Conservation (phyloP, 2,329 filamentous ascomycete genomes). For the Ilyonectria sp. region DNA sequence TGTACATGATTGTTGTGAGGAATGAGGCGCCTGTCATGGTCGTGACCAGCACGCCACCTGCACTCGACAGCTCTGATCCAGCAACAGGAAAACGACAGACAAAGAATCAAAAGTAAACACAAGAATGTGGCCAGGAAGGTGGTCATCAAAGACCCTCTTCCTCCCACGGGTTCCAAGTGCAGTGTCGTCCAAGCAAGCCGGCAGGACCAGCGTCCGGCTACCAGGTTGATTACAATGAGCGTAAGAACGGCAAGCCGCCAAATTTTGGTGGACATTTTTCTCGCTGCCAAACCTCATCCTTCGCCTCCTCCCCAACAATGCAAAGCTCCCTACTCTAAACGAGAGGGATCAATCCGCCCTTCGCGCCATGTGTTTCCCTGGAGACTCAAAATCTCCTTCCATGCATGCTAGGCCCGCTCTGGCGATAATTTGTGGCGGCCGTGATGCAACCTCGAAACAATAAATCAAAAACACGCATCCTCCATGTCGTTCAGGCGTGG, state of each 20-base stretch:
- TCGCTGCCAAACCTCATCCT: conserved; percentile 45
- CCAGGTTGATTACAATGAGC: conserved; percentile 66
- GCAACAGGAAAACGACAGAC: conserved; percentile 51
- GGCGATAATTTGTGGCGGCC: conserved; percentile 29
- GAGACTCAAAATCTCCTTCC: conserved; percentile 37
- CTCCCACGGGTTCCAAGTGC: conserved; percentile 47
- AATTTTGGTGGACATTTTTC: conserved; percentile 43
- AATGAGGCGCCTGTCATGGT: conserved; percentile 45
- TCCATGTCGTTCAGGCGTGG: conserved; percentile 48
- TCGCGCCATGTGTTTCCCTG: conserved; percentile 42
- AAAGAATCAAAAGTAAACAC: conserved; percentile 56
- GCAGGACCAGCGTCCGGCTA: conserved; percentile 56
- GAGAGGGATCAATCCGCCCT: conserved; percentile 36
- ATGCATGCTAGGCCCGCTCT: conserved; percentile 43
- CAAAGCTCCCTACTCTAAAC: conserved; percentile 35
- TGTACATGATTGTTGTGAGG: conserved; percentile 46
- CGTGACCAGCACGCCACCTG: conserved; percentile 52
- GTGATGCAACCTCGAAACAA: conserved; percentile 46
- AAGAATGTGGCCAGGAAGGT: conserved; percentile 51
- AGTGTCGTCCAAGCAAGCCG: conserved; percentile 50
- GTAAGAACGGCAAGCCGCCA: conserved; percentile 62
- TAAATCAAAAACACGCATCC: conserved; percentile 44
- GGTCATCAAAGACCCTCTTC: conserved; percentile 10
- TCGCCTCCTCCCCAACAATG: conserved; percentile 34
- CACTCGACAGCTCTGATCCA: conserved; percentile 46